phyloP scores from a whole-genome alignment of 2,329 filamentous ascomycete genomes.

The Phyllosticta citriasiana region DNA sequence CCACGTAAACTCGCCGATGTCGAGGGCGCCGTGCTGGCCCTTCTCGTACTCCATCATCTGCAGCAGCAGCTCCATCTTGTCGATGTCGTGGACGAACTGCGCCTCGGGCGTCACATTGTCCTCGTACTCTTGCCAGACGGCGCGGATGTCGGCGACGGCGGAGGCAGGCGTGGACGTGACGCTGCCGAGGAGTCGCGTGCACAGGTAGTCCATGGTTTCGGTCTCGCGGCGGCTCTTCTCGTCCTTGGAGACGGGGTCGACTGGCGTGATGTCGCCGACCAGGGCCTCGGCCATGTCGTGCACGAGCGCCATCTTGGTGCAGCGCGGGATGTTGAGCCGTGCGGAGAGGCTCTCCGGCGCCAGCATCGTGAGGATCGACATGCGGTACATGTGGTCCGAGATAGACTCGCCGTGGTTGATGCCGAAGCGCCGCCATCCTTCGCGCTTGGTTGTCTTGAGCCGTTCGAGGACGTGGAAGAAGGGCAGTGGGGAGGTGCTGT shows the following conservation, averaged over 20 bases:
- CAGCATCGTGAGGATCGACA: slow-evolving; percentile 92
- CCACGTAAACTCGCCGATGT: slow-evolving; percentile 78
- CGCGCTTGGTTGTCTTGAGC: slow-evolving; percentile 91
- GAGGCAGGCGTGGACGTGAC: slow-evolving; percentile 48
- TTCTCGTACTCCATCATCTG: slow-evolving; percentile 98
- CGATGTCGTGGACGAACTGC: slow-evolving; percentile 87
- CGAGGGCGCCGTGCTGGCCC: slow-evolving; percentile 50
- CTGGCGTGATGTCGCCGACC: slow-evolving; percentile 93
- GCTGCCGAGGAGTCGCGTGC: slow-evolving; percentile 58
- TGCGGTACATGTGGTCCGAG: slow-evolving; percentile 98
- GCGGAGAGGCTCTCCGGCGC: slow-evolving; percentile 65
- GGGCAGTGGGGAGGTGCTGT: slow-evolving; percentile 63
- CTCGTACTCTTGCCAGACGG: slow-evolving; percentile 93
- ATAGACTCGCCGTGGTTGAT: slow-evolving; percentile 77
- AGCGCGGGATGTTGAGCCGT: slow-evolving; percentile 66
- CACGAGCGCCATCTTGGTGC: slow-evolving; percentile 89
- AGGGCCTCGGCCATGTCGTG: slow-evolving; percentile 97
- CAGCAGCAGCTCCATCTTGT: slow-evolving; percentile 89
- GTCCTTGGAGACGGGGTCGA: slow-evolving; percentile 71
- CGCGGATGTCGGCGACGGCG: slow-evolving; percentile 60
- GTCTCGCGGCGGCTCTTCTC: slow-evolving; percentile 86
- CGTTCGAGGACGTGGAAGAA: slow-evolving; percentile 94
- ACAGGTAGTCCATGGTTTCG: slow-evolving; percentile 86
- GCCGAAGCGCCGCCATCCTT: slow-evolving; percentile 87
- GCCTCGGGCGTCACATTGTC: slow-evolving; percentile 74